These are phyloP conservation scores for Albugo laibachii DNA, from an alignment of 352 stramenopile species.

Conservation along the genomic window DNA sequence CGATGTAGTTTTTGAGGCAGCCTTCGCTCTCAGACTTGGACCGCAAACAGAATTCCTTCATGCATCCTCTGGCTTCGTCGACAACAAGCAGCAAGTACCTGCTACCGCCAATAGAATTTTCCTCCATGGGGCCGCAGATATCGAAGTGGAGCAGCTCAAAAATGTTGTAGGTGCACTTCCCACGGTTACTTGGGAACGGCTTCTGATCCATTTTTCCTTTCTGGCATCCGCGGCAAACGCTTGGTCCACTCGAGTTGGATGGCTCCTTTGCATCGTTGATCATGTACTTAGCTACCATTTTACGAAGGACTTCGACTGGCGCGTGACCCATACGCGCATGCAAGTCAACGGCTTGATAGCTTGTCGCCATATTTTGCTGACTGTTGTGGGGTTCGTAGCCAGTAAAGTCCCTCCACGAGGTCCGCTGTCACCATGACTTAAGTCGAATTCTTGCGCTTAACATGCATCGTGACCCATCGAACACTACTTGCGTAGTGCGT, in stretches of 20 bases:
- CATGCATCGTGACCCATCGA: too few species aligned
- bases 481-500: too few species aligned
- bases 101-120: too few species aligned
- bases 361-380: neutral
- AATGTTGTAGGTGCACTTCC: slow-evolving; percentile 3
- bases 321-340: slow-evolving; percentile 6
- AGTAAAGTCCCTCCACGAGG: slow-evolving; percentile 1
- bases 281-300: slow-evolving; percentile 6
- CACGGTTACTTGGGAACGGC: slow-evolving; percentile 2
- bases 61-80: slow-evolving; percentile 9
- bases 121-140: too few species aligned
- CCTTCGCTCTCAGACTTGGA: slow-evolving; percentile 6
- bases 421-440: slow-evolving; percentile 1
- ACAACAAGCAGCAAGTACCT: slow-evolving; percentile 7
- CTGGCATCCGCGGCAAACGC: slow-evolving; percentile 3
- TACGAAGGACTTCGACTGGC: slow-evolving; percentile 2
- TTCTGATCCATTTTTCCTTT: slow-evolving; percentile 13
- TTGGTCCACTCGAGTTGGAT: neutral
- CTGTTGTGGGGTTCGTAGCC: neutral
- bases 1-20: slow-evolving; percentile 3
- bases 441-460: neutral
- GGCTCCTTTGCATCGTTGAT: slow-evolving; percentile 3
- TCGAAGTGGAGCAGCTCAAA: too few species aligned
- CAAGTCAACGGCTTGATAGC: neutral
- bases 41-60: slow-evolving; percentile 9